phyloP scores from a whole-genome alignment of 108 stramenopile genomes.

The Cyclotella cryptica region DNA sequence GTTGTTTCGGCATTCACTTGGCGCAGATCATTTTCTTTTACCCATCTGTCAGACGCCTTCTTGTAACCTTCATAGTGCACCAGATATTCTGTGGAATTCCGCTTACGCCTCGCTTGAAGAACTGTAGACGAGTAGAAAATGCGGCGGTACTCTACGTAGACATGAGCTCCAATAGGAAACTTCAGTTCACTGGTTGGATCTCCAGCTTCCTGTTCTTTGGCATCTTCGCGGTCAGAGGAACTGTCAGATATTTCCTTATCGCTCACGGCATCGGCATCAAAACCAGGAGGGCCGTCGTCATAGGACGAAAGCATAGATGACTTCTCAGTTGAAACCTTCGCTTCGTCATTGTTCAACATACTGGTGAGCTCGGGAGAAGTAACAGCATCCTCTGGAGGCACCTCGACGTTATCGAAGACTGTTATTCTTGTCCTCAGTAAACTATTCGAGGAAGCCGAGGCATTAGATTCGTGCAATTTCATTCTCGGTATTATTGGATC shows the following conservation, averaged over 20 bases:
- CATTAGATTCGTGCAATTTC: background rate
- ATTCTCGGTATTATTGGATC: background rate
- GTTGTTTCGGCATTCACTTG: slow-evolving; percentile 47
- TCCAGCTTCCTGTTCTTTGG: slow-evolving; percentile 6
- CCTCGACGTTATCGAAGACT: background rate
- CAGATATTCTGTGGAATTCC: slow-evolving; percentile 37
- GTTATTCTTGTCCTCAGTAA: background rate
- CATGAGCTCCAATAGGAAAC: slow-evolving; percentile 43
- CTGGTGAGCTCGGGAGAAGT: too few relatives aligned
- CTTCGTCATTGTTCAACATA: background rate
- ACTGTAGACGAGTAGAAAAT: slow-evolving; percentile 55
- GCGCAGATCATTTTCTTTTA: slow-evolving; percentile 48
- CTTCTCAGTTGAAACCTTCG: background rate
- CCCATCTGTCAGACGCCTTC: slow-evolving; percentile 58
- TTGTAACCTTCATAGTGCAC: slow-evolving; percentile 63
- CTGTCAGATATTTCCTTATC: slow-evolving; percentile 12
- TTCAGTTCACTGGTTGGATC: slow-evolving; percentile 20
- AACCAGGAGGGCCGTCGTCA: slow-evolving; percentile 20
- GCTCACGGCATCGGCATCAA: slow-evolving; percentile 6
- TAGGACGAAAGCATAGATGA: slow-evolving; percentile 11
- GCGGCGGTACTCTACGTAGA: slow-evolving; percentile 55
- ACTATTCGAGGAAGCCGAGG: background rate
- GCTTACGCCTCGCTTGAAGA: slow-evolving; percentile 39
- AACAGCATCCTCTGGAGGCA: background rate
- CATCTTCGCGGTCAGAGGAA: background rate